These are phyloP conservation scores for Schizosaccharomyces versatilis DNA, from an alignment of 1,139 yeast species.

Conservation along the genomic window DNA sequence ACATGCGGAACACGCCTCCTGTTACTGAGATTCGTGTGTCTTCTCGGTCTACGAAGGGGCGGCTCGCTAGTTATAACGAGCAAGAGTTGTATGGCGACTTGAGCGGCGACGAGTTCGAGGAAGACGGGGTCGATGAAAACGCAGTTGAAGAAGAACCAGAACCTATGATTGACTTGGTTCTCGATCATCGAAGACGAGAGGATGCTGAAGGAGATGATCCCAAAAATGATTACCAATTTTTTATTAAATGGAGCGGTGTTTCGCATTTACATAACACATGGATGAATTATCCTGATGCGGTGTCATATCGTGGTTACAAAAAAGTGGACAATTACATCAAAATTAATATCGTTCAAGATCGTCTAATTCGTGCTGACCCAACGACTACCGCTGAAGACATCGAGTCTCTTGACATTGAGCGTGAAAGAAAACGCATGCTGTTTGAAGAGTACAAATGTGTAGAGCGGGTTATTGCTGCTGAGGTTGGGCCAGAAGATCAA, in stretches of 20 bases:
- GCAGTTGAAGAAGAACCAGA: slow-evolving; percentile 1
- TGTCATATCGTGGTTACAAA: slow-evolving; percentile 47
- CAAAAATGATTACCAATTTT: slow-evolving; percentile 5
- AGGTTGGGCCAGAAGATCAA: slow-evolving; percentile 15
- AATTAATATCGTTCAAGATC: slow-evolving; percentile 49
- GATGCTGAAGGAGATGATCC: slow-evolving; percentile 4
- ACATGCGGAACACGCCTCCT: background rate
- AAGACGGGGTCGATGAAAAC: background rate
- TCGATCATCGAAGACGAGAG: slow-evolving; percentile 7
- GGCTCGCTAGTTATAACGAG: background rate
- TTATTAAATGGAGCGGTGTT: slow-evolving; percentile 61
- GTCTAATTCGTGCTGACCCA: slow-evolving; percentile 57
- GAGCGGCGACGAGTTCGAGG: background rate
- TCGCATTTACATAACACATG: slow-evolving; percentile 92
- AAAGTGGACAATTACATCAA: slow-evolving; percentile 77
- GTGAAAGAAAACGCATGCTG: slow-evolving; percentile 65
- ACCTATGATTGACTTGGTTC: slow-evolving; percentile 6
- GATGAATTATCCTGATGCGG: slow-evolving; percentile 48
- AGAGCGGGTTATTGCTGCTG: slow-evolving; percentile 69
- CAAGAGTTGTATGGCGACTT: background rate
- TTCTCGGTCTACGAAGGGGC: background rate
- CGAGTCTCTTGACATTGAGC: slow-evolving; percentile 80
- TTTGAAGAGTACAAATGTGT: slow-evolving; percentile 64
- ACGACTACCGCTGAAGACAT: slow-evolving; percentile 61
- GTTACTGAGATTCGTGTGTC: background rate